These are phyloP conservation scores for Sarocladium strictum DNA, from an alignment of 2,329 filamentous ascomycete genomes.

Conservation along the genomic window DNA sequence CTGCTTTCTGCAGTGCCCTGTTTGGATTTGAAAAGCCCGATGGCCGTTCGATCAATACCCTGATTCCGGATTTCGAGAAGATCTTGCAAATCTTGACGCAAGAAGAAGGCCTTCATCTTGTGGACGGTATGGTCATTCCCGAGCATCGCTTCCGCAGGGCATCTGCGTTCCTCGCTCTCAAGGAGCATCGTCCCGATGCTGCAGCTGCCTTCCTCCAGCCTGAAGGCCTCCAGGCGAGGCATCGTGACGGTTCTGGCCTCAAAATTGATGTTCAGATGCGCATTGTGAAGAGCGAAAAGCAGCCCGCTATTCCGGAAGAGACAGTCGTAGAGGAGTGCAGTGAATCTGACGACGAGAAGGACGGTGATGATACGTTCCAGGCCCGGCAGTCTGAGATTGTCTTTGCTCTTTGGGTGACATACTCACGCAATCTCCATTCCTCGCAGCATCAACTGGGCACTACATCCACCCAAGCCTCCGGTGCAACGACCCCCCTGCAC, in stretches of 20 bases:
- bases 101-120: slow-evolving; percentile 75
- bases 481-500: slow-evolving; percentile 64
- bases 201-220: slow-evolving; percentile 75
- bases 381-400: slow-evolving; percentile 66
- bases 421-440: slow-evolving; percentile 86
- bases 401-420: slow-evolving; percentile 95
- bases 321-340: slow-evolving; percentile 55
- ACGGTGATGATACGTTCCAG: not conserved
- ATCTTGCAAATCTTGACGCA: slow-evolving; percentile 76
- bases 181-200: slow-evolving; percentile 75
- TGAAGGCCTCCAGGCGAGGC: slow-evolving; percentile 75
- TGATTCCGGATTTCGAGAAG: slow-evolving; percentile 84
- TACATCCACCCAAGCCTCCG: slow-evolving; percentile 54
- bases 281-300: slow-evolving; percentile 83
- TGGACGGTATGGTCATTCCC: slow-evolving; percentile 93
- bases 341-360: slow-evolving; percentile 30
- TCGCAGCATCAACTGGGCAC: slow-evolving; percentile 37
- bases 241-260: slow-evolving; percentile 86
- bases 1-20: slow-evolving; percentile 85
- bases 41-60: slow-evolving; percentile 68
- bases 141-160: slow-evolving; percentile 94
- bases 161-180: slow-evolving; percentile 73
- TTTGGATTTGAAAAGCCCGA: slow-evolving; percentile 86
- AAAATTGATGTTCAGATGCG: slow-evolving; percentile 96
- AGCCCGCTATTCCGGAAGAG: slow-evolving; percentile 52